Base-by-base conservation (phyloP, 768 basidiomycete species). In the Panellus pusillus region DNA sequence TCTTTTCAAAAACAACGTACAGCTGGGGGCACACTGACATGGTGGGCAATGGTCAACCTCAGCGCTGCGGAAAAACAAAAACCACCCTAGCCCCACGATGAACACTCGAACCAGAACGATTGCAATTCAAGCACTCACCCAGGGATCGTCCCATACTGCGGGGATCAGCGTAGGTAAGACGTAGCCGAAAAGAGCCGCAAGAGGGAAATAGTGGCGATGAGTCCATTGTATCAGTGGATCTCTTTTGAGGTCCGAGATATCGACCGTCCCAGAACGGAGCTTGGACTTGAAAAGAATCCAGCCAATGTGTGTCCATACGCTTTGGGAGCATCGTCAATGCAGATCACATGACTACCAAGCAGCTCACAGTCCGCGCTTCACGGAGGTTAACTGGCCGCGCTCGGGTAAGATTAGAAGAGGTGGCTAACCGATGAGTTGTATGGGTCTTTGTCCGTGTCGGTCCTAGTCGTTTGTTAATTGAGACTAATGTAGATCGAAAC, bases 361-460 rank as follows among this genome's bases (percentile, higher is more conserved):
- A 35, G 14, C 32, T 35, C 8, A 35, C 32, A 91, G 73, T 18
- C 90, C 90, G 56, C 88, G 81, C 65, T 84, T 20, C 35, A 28
- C 24, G 39, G 27, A 44, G n/a, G 19, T 19, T 0, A 40, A 14
- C 36, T 47, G 38, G 41, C 27, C 27, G 32, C 3, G 32, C 14
- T 20, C 35, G 47, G 37, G 6, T 24, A 35, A 44, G 27, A 43
- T 24, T 41, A 47, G 40, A 39, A 55, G 41, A 17, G 19, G 14
- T 11, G 32, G 24, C 46, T 41, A 28, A 60, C 58, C 50, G 54
- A 82, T 4, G 90, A 83, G 58, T 88, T 82, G 72, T 93, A 93
- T 14, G 91, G 91, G 68, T 93, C 91, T 44, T 87, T 80, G 60
- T 91, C 87, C 32, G 89, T 92, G 71, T 93, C 91, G 59, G 90